Base-by-base conservation (phyloP, 1,139 yeast species). In the Tardiomyces depauwii region DNA sequence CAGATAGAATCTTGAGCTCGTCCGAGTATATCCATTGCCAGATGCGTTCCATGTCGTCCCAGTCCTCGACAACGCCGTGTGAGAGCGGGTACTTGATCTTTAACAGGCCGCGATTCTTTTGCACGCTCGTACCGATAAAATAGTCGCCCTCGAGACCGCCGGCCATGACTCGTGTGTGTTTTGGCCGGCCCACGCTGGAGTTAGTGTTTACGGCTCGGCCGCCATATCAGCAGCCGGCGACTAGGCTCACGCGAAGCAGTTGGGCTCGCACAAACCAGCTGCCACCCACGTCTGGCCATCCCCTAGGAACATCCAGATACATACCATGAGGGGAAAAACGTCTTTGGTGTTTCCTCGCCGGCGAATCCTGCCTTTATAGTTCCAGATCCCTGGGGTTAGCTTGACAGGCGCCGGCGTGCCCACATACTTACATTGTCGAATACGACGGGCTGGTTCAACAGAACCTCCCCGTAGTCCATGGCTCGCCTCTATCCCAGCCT, bases 301-400 rank as follows among this genome's bases (percentile, higher is more conserved):
- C 25, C 25, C 25, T 7, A 21, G 25, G 25, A 25, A 19, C 11
- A 9, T 11, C 6, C 4, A 12, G 32, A 13, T 9, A 62, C 71
- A 42, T 56, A 68, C 70, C 64, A 63, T 18, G 76, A 56, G 10
- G 77, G 74, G 19, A 73, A 67, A 49, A 67, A 73, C 39, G 77
- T 63, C 55, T 77, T 74, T 2, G 97, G 97, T 54, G 71, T 74
- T 47, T 86, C 93, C 55, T 85, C 93, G 16, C 96, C 96, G 1
- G 96, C 95, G 65, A 89, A 85, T 1, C 97, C 97, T 0, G 95
- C 88, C 60, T 87, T 84, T 47, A 88, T 71, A 44, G 76, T 74
- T 1, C 95, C 95, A 3, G 95, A 82, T n/a, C 97, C 97, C 73
- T 68, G 41, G 14, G 4, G 23, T 6, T 14, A 18, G 21, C n/a